Base-by-base conservation (phyloP, 31 red algal species). In the Odonthalia washingtoniensis region DNA sequence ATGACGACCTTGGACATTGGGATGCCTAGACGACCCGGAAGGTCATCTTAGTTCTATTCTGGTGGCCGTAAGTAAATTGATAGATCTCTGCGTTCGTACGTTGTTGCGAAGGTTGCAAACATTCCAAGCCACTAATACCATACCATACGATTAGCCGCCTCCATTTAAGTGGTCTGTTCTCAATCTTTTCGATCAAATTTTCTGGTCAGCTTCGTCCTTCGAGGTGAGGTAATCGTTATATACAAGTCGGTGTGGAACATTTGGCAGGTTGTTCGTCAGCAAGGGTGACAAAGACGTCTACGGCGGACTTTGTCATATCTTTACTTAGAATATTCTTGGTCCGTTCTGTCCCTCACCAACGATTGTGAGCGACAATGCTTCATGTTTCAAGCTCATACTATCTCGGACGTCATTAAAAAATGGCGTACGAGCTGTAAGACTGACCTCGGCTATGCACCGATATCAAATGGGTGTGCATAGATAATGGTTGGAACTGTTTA, bases 1-100 rank as follows among this genome's bases (percentile, higher is more conserved):
- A 89, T 40, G 77, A 89, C 2, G 77, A 74, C 1, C 40, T 82
- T 3, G 65, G 87, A 4, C 76, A 89, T 39, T 89, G 76, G 67
- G 67, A 89, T 26, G 30, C 1, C 3, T 1, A 43, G 1, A 32
- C 76, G 5, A 81, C 87, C 21, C 41, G 45, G 24, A 53, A 33
- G 2, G 27, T 89, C 4, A 3, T 89, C 5, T 1, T 17, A 12
- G n/a, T n/a, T n/a, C n/a, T n/a, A n/a, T n/a, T n/a, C n/a, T n/a
- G n/a, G n/a, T n/a, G n/a, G n/a, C n/a, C 0, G 42, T 3, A 36
- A 4, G 34, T 82, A 5, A 31, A 62, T 49, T 3, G 28, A 36
- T 75, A 89, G 3, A 45, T 80, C 0, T 27, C 9, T 28, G 63
- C 72, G 12, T 89, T 61, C 46, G 87, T 81, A 14, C 9, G 21